A percentile compares a stretch with the other conserved stretches of the same genome.
Conservation (phyloP, 805 yeast species). For the Kregervanrija pseudodelftensis region DNA sequence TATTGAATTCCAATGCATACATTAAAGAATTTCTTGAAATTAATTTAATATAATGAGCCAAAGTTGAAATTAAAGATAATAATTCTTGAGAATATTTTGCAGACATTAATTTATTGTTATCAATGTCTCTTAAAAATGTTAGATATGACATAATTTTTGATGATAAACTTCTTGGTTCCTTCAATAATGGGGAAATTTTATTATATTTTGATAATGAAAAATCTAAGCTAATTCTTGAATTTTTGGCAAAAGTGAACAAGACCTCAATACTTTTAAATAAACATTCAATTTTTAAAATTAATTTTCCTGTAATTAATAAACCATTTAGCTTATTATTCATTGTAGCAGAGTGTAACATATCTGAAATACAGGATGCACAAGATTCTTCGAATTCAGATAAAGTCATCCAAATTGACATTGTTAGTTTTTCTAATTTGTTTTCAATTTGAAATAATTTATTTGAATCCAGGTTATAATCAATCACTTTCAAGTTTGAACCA, state of each 20-base stretch:
- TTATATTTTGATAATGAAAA: slow-evolving; percentile 12
- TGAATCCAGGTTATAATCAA: slow-evolving; percentile 32
- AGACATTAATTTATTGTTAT: slow-evolving; percentile 26
- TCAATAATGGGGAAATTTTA: slow-evolving; percentile 33
- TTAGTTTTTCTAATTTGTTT: slow-evolving; percentile 49
- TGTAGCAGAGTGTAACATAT: slow-evolving; percentile 82
- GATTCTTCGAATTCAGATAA: slow-evolving; percentile 86
- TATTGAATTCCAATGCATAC: slow-evolving; percentile 65
- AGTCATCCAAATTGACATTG: slow-evolving; percentile 73
- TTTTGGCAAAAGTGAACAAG: slow-evolving; percentile 19
- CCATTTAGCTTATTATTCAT: slow-evolving; percentile 65
- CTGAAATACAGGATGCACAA: slow-evolving; percentile 82
- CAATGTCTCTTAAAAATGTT: slow-evolving; percentile 67
- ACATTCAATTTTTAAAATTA: slow-evolving; percentile 68
- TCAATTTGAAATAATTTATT: slow-evolving; percentile 51
- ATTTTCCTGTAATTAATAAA: slow-evolving; percentile 57
- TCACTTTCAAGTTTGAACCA: slow-evolving; percentile 27
- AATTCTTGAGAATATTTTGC: slow-evolving; percentile 51
- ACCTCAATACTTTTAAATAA: slow-evolving; percentile 70
- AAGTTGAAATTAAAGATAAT: slow-evolving; percentile 75
- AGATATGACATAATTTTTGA: slow-evolving; percentile 87
- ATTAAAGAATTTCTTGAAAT: slow-evolving; percentile 74
- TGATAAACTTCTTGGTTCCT: slow-evolving; percentile 78
- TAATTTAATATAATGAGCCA: slow-evolving; percentile 88
- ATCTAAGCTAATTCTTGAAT: slow-evolving; percentile 15